Percentiles rank a stretch among this genome's conserved stretches.
These are phyloP conservation scores for Leishmania arabica DNA, from an alignment of 208 protist species.

Conservation along the genomic window DNA sequence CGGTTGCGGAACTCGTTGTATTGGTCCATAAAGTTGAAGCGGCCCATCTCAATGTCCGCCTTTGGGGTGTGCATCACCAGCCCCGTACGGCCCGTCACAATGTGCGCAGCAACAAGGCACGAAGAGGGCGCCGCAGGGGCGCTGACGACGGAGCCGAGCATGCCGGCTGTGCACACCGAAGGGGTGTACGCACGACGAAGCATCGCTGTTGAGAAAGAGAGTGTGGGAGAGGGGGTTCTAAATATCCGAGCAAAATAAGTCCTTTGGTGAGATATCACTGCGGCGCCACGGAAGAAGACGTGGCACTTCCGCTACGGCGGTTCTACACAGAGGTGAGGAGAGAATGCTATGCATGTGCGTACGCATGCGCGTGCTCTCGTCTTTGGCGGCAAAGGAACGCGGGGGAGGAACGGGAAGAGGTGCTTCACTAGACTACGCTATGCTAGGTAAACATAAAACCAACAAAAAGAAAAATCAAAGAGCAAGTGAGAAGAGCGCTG, in stretches of 20 bases:
- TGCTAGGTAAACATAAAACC: neutral
- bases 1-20: constrained; percentile 90
- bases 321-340: neutral
- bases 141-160: constrained; percentile 24
- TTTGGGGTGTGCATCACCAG: constrained; percentile 82
- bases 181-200: constrained; percentile 33
- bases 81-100: constrained; percentile 14
- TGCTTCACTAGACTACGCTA: neutral
- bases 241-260: neutral
- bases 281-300: neutral
- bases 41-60: constrained; percentile 70
- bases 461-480: neutral
- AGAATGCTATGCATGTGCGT: neutral
- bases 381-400: neutral
- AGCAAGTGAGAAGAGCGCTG: neutral
- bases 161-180: constrained; percentile 3
- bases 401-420: neutral
- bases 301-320: neutral
- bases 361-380: neutral
- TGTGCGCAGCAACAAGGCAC: constrained; percentile 14
- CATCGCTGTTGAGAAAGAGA: constrained; percentile 16
- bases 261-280: neutral
- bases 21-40: constrained; percentile 83
- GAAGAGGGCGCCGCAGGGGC: neutral
- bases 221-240: neutral